Evolutionary conservation across 768 basidiomycete species (phyloP).

Genomic region (Tylopilus balloui): DNA sequence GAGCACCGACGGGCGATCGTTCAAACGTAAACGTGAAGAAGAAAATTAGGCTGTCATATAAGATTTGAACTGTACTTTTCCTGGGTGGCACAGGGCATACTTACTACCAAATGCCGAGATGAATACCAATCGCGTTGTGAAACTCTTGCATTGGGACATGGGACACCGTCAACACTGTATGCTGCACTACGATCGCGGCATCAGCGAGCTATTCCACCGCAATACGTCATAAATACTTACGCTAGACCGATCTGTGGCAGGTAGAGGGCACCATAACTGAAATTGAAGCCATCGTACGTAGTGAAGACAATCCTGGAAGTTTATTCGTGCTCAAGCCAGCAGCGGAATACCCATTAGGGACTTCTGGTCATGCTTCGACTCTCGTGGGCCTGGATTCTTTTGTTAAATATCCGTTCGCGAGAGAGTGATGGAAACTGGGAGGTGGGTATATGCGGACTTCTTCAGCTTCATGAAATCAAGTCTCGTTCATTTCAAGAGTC

Average conservation of each 20-base stretch:
- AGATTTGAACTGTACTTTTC: neutral
- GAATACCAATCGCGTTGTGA: slow-evolving; percentile 25
- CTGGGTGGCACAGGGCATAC: neutral
- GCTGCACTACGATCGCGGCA: slow-evolving; percentile 14
- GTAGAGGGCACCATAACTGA: slow-evolving; percentile 27
- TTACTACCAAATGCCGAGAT: slow-evolving; percentile 26
- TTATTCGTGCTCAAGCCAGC: neutral
- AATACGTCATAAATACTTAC: slow-evolving; percentile 9
- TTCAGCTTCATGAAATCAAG: too few relatives aligned
- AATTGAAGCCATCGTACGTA: slow-evolving; percentile 30
- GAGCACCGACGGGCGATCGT: neutral
- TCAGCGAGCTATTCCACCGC: neutral
- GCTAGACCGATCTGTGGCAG: slow-evolving; percentile 25
- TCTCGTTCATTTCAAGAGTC: too few relatives aligned
- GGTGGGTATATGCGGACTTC: too few relatives aligned
- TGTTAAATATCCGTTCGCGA: neutral
- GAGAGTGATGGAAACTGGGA: neutral
- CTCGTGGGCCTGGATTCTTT: neutral
- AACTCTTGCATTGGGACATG: slow-evolving; percentile 22
- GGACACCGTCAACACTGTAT: slow-evolving; percentile 23
- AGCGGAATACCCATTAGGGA: neutral
- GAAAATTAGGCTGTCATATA: slow-evolving; percentile 17
- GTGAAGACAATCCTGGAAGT: slow-evolving; percentile 22
- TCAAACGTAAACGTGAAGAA: slow-evolving; percentile 20
- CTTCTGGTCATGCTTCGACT: neutral